Percentiles rank a stretch among this genome's conserved stretches.
Evolutionary conservation across 345 rosid species (phyloP).

Genomic region (Adansonia digitata): DNA sequence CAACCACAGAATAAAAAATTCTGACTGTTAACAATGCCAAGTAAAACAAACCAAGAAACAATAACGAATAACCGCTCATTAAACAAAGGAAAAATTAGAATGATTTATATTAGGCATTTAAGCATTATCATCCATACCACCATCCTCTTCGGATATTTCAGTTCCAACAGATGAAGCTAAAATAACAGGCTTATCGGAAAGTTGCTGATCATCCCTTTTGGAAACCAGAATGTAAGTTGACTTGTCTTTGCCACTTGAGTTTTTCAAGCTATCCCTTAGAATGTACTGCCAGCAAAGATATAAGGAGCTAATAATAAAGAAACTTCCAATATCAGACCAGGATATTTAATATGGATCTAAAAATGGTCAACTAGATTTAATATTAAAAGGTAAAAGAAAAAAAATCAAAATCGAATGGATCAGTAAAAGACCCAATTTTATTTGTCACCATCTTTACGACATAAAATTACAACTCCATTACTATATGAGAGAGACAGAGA

Average conservation of each 20-base stretch:
- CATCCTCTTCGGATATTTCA: constrained; percentile 39
- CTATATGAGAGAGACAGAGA: too few relatives aligned
- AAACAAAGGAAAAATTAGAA: neutral
- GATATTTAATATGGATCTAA: neutral
- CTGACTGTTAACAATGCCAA: neutral
- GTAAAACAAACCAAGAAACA: neutral
- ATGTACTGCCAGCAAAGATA: constrained; percentile 47
- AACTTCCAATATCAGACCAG: neutral
- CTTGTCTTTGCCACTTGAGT: constrained; percentile 44
- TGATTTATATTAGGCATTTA: neutral
- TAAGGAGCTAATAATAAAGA: constrained; percentile 1
- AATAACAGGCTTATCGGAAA: constrained; percentile 35
- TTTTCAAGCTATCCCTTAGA: constrained; percentile 40
- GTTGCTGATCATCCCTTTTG: constrained; percentile 42
- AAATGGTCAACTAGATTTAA: neutral
- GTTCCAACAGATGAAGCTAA: constrained; percentile 32
- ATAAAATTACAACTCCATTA: neutral
- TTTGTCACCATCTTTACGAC: neutral
- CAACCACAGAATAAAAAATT: neutral
- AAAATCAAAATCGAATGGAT: neutral
- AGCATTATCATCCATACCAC: constrained; percentile 32
- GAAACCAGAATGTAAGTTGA: constrained; percentile 35
- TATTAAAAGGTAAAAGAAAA: neutral
- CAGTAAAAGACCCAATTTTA: neutral
- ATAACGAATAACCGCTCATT: neutral